Evolutionary conservation across 257 asterid genomes (phyloP).

Genomic region (Solanum chmielewskii): DNA sequence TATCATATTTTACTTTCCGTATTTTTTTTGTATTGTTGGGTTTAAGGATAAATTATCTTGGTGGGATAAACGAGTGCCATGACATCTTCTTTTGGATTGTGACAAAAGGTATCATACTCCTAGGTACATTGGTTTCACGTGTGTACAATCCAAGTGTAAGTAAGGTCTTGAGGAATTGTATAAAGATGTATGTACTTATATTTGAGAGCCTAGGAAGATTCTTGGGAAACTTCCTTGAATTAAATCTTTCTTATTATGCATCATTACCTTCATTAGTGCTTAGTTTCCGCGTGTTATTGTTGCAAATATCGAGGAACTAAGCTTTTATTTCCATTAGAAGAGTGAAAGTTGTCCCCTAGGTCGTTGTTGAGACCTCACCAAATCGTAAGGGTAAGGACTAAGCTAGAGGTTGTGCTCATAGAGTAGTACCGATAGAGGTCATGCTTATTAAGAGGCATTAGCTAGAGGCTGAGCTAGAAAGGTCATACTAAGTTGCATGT

Average conservation of each 20-base stretch:
- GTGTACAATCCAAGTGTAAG: neutral
- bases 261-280: neutral
- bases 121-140: neutral
- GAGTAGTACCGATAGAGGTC: neutral
- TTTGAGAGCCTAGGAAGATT: neutral
- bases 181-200: neutral
- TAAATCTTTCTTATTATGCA: neutral
- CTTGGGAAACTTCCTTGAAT: no score
- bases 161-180: neutral
- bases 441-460: neutral
- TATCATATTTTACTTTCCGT: no score
- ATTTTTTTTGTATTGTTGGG: neutral
- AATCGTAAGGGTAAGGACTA: neutral
- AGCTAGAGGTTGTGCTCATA: neutral
- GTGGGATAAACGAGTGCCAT: neutral
- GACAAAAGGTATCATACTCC: neutral
- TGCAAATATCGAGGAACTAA: no score
- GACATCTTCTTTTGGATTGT: neutral
- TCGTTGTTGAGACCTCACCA: neutral
- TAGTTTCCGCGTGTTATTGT: neutral
- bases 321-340: no score
- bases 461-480: no score
- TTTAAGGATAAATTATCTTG: neutral
- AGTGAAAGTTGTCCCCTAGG: neutral
- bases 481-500: neutral